Conservation (phyloP, 306 rosid genomes). For the Cucurbita maxima region DNA sequence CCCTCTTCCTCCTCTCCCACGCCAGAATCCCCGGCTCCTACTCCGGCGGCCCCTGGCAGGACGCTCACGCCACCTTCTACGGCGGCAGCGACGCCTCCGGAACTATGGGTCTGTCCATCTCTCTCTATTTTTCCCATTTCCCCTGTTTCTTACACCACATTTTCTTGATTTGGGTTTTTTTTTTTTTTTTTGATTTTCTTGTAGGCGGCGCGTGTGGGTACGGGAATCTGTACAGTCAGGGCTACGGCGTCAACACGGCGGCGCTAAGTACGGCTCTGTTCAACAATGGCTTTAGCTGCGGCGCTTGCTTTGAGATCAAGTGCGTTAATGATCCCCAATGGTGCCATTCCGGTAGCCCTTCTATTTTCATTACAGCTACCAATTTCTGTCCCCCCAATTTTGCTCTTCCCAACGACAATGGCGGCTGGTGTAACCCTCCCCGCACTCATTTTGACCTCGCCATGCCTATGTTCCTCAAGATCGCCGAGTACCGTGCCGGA, state of each 20-base stretch:
- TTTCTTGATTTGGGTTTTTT: not conserved
- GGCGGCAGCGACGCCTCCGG: constrained; percentile 98
- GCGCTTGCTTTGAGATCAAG: constrained; percentile 82
- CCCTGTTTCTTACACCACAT: not conserved
- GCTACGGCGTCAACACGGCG: constrained; percentile 83
- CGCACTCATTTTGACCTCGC: constrained; percentile 90
- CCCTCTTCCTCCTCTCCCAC: constrained; percentile 23
- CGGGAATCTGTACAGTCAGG: constrained; percentile 90
- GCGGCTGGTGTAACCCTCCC: constrained; percentile 99
- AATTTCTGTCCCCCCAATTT: constrained; percentile 91
- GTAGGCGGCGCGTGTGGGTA: constrained; percentile 94
- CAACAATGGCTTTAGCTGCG: constrained; percentile 81
- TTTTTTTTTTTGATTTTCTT: not conserved
- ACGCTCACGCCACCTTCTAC: constrained; percentile 92
- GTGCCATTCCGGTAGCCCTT: constrained; percentile 87
- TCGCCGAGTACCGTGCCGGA: constrained; percentile 93
- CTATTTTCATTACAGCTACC: constrained; percentile 75
- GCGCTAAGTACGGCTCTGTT: constrained; percentile 89
- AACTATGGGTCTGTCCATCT: constrained; percentile 56
- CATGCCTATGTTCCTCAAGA: constrained; percentile 95
- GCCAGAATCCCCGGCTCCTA: constrained; percentile 73
- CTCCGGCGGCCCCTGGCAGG: constrained; percentile 58
- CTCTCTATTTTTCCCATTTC: not conserved
- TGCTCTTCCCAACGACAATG: constrained; percentile 72
- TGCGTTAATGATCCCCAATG: constrained; percentile 60